A percentile compares a stretch with the other conserved stretches of the same genome.
These are phyloP conservation scores for Fusarium incarnatum DNA, from an alignment of 2,329 filamentous ascomycete species.

Conservation along the genomic window DNA sequence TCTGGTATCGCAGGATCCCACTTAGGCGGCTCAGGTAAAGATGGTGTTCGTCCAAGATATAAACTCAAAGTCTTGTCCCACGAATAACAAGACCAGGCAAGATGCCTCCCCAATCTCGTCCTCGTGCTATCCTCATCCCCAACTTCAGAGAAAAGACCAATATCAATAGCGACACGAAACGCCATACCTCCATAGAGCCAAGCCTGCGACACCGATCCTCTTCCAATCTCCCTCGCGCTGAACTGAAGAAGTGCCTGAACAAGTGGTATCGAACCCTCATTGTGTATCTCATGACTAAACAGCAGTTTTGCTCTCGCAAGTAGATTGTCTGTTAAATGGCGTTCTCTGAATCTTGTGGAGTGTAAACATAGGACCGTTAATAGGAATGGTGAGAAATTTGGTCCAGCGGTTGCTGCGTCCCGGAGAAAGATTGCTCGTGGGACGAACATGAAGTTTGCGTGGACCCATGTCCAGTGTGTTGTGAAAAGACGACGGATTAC, in stretches of 20 bases:
- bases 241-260: conserved; percentile 1
- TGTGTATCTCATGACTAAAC: conserved; percentile 3
- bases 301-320: background rate
- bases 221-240: background rate
- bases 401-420: accelerated
- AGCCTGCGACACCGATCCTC: background rate
- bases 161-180: conserved; percentile 2
- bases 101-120: background rate
- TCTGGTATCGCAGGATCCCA: background rate
- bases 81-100: background rate
- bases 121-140: accelerated
- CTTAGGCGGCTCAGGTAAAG: background rate
- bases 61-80: conserved; percentile 7
- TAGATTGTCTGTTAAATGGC: background rate
- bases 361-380: background rate
- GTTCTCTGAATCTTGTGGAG: background rate
- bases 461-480: conserved; percentile 6
- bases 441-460: conserved; percentile 5
- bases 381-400: background rate
- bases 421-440: background rate
- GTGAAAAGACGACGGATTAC: background rate
- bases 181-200: background rate
- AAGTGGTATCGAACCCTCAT: background rate
- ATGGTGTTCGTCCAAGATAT: background rate
- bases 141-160: background rate